Base-by-base conservation (phyloP, 306 rosid species). In the Fragaria vesca region DNA sequence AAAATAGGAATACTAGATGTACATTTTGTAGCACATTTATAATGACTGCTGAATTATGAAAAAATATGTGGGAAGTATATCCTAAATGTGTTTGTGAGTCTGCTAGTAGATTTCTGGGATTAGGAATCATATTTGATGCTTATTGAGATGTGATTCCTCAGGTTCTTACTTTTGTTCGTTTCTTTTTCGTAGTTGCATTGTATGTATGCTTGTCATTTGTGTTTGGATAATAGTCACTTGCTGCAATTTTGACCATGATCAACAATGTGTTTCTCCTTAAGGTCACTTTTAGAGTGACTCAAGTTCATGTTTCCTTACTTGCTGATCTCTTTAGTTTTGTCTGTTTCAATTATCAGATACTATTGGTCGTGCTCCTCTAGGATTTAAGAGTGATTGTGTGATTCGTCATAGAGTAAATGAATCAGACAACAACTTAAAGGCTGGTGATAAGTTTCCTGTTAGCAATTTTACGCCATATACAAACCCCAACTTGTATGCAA, bases 401-500 rank as follows among this genome's bases (percentile, higher is more conserved):
- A 15, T 86, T 40, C 78, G 46, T 67, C 88, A 84, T 58, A 84
- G 68, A 74, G 86, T 84, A 65, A 77, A 80, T 50, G 83, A 87
- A 43, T 68, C 79, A 58, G 86, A 87, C 77, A 87, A 87, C 48
- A 76, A 46, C 68, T 75, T 87, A 68, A 47, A 72, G 38, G 70
- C 81, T 68, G 89, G 89, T 69, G 83, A 83, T 68, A 43, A 57
- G 68, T 86, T 86, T 61, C 89, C 89, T 34, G 36, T 58, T 12
- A 46, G 34, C 55, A 73, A 69, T 69, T 81, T 84, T 73, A 40
- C 45, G 42, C 46, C 85, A 62, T 81, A 80, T 69, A 36, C 46
- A 5, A 82, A 87, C 75, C 87, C 90, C 24, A 83, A 86, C 75
- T 74, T 84, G 51, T 89, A 82, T 55, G 89, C 85, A 1, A 77